phyloP scores from a whole-genome alignment of 768 basidiomycete species.

The Pisolithus orientalis region DNA sequence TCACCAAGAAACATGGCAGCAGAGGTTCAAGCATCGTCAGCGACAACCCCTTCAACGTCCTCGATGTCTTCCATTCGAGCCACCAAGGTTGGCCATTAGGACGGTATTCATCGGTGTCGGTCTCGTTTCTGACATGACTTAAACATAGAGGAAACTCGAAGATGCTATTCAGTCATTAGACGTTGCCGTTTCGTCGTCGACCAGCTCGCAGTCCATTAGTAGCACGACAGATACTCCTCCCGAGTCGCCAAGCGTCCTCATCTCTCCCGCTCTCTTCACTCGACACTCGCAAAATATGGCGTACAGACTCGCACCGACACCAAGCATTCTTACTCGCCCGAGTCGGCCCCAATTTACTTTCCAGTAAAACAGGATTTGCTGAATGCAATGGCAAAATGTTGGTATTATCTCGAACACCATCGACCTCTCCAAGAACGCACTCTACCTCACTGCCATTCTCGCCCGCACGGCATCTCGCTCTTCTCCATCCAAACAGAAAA shows the following conservation, averaged over 20 bases:
- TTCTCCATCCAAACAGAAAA: slow-evolving; percentile 33
- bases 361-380: background rate
- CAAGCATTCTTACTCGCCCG: slow-evolving; percentile 19
- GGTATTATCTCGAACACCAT: slow-evolving; percentile 9
- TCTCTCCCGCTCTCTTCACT: slow-evolving; percentile 60
- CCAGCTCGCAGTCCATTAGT: background rate
- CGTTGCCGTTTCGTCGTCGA: slow-evolving; percentile 43
- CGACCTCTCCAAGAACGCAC: slow-evolving; percentile 50
- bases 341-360: slow-evolving; percentile 11
- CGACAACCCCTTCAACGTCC: too few relatives aligned
- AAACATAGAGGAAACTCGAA: slow-evolving; percentile 65
- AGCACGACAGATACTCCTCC: slow-evolving; percentile 21
- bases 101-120: too few relatives aligned
- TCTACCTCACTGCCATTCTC: slow-evolving; percentile 67
- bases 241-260: slow-evolving; percentile 52
- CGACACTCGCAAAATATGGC: slow-evolving; percentile 74
- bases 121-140: background rate
- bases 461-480: slow-evolving; percentile 51
- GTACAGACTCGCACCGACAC: slow-evolving; percentile 45
- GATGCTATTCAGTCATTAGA: slow-evolving; percentile 74
- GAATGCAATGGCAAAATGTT: background rate
- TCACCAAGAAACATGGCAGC: too few relatives aligned
- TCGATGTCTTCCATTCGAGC: background rate
- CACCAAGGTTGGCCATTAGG: background rate
- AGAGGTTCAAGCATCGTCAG: too few relatives aligned